These are phyloP conservation scores for Aphanomyces astaci DNA, from an alignment of 352 stramenopile species.

Conservation along the genomic window DNA sequence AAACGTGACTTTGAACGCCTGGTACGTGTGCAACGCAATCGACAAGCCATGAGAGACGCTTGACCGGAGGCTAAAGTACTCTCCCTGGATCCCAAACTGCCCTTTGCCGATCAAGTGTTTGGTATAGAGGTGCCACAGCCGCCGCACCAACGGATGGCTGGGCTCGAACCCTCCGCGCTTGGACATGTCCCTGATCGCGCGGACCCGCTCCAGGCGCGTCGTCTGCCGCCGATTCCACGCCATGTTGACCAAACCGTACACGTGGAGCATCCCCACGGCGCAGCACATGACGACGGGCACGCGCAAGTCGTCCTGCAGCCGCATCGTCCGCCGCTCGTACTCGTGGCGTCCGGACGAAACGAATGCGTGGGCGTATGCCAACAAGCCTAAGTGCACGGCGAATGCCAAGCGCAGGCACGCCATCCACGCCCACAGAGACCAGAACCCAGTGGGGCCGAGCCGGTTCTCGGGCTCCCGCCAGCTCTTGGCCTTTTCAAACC, in stretches of 20 bases:
- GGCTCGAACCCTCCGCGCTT: neutral
- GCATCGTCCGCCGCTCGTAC: conserved; percentile 8
- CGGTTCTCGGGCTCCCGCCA: neutral
- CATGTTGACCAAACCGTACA: neutral
- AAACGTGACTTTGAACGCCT: neutral
- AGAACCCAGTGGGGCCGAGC: neutral
- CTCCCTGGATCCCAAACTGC: neutral
- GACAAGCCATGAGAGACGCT: neutral
- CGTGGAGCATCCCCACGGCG: neutral
- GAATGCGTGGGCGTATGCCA: neutral
- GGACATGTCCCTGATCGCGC: neutral
- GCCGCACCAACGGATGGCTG: neutral
- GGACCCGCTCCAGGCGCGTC: neutral
- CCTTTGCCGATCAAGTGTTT: neutral
- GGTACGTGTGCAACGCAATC: neutral
- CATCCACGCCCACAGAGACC: neutral
- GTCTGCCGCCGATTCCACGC: neutral
- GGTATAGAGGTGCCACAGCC: neutral
- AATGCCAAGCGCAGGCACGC: neutral
- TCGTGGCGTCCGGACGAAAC: neutral
- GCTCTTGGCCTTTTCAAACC: conserved; percentile 2
- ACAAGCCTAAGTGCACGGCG: neutral
- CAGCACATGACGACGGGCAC: neutral
- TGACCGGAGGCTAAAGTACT: neutral
- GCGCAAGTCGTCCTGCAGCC: neutral